Base-by-base conservation (phyloP, 768 basidiomycete species). In the Psilocybe tampanensis region DNA sequence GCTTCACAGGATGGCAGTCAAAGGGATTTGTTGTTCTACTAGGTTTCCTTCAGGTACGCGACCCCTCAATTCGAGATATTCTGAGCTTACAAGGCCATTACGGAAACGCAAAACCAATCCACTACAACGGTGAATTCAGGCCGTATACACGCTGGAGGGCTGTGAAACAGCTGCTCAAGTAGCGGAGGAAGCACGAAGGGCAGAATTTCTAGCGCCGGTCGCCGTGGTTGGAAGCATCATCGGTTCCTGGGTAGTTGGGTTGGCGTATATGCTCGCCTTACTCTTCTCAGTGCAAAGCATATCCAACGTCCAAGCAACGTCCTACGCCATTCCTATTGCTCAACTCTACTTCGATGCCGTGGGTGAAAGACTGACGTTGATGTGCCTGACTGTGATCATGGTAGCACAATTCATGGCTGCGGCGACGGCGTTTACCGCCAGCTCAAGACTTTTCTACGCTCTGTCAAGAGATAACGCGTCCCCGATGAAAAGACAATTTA, bases 151-250 rank as follows among this genome's bases (percentile, higher is more conserved):
- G 1, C 74, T 84, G 23, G 84, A 84, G 68, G 84, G 84, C 21
- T 84, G 83, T 64, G 84, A 85, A 64, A 85, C 83, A 4, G 82
- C 84, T 39, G 83, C 84, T n/a, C 84, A 85, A 63, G 78, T 85
- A 7, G 84, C 83, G 5, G 84, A 86, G 66, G 83, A 86, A 65
- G 82, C 82, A 29, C 71, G 76, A 47, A 78, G 79, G 18, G 83
- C 83, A 0, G 81, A 83, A 53, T 57, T 81, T 47, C 79, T 85
- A n/a, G 81, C 83, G 1, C 84, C 84, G 8, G 69, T 83, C 29
- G 84, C 81, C 6, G 77, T 85, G 24, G 80, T 83, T n/a, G 80
- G 76, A 41, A 79, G 78, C 66, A 81, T 85, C 59, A 73, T 76
- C 12, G 81, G 84, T 29, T 84, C 82, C 12, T 84, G 83, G 82